Evolutionary conservation across 345 rosid genomes (phyloP), one percentile per base, ranked within the genome.

Genomic region (Gossypium bickii): DNA sequence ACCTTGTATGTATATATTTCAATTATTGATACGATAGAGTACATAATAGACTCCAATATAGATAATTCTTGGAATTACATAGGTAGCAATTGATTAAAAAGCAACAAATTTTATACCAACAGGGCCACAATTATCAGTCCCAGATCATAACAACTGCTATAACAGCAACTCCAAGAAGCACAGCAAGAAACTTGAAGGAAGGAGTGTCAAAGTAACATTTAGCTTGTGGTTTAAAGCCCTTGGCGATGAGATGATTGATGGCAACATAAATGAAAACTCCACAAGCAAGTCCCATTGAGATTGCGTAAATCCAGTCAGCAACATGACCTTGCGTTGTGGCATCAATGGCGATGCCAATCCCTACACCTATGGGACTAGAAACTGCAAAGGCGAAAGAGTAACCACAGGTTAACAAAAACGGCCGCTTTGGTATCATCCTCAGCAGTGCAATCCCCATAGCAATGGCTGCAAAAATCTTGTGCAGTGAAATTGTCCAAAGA

Each of bases 361-460:
- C 95, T 0, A 93, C 89, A 1, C 98, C 98, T 10, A 92, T 18
- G 2, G 94, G 94, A 52, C 97, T 90, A 18, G 87, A 91, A 25
- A 93, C 56, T 2, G 93, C 98, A 55, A 93, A 93, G 49, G 97
- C 96, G 17, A 90, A 85, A 22, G 98, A 82, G 79, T 93, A 92
- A 61, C 82, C 83, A 6, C 52, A 84, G 0, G 97, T 92, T 20
- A 83, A 70, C 34, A 92, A 83, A 62, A 93, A 85, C 56, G 98
- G 94, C 78, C 94, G 84, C 81, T 77, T 92, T 12, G 98, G 97
- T 1, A 90, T 73, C 89, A 92, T 87, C 76, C 86, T 87, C 2
- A 92, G 89, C 12, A 90, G 85, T 38, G 98, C 96, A 56, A 93
- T 91, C 76, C 96, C 97, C 96, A 93, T 92, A 7, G 93, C 90